Evolutionary conservation across 495 filamentous ascomycete species (phyloP), one percentile per base, ranked within the genome.

Genomic region (Staphylotrichum longicolle): DNA sequence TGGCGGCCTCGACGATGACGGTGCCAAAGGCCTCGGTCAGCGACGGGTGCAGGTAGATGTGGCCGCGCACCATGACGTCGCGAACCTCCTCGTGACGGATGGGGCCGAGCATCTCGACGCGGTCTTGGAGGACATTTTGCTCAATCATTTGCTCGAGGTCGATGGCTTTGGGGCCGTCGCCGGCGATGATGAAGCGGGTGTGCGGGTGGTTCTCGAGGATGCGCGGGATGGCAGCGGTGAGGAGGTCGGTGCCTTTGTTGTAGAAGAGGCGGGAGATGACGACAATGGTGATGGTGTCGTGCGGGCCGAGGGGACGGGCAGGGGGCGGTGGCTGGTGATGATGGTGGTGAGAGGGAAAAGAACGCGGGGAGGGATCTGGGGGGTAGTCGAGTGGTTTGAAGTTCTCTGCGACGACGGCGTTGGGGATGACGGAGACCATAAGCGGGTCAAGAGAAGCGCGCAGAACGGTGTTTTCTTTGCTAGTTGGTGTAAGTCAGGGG

Each of bases 141-240:
- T 98, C 94, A 11, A 98, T 80, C 91, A 96, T 98, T 68, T 98
- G 94, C 70, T 98, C 93, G 2, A 98, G 76, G 73, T 98, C 94
- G 64, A 98, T 98, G 15, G 93, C 91, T 75, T 98, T 96, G 20
- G 94, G 94, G 0, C 94, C 94, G 5, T 89, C 93, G 6, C 94
- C 94, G 37, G 90, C 94, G 67, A 98, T 96, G 70, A 98, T 92
- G 74, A 98, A 98, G 50, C 92, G 91, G 3, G 96, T 93, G 71
- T 98, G 91, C 0, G 91, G 90, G 70, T 98, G 90, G 30, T 84
- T 83, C 33, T 90, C 86, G 30, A 96, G 83, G 39, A 98, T 96
- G 54, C 92, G 89, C 3, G 94, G 94, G 46, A 98, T 94, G 7
- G 91, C 89, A 30, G 94, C 93, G 35, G 96, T 95, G 0, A 98